Evolutionary conservation across 257 asterid species (phyloP).

Genomic region (Solanum chmielewskii): DNA sequence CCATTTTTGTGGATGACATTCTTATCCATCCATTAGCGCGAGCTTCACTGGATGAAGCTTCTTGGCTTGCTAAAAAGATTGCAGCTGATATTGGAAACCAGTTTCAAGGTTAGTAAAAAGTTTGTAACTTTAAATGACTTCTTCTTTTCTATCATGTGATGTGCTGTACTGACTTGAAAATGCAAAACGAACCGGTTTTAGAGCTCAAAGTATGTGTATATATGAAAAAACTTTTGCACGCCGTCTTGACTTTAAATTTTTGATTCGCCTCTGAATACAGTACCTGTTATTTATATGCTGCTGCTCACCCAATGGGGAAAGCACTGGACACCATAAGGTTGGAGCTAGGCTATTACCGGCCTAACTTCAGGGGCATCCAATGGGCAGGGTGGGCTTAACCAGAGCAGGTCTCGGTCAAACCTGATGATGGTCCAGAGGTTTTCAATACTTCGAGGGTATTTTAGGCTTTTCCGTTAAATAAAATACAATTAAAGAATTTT

Average conservation of each 20-base stretch:
- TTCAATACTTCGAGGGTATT: too few species aligned
- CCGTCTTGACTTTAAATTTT: not conserved
- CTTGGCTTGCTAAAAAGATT: conserved; percentile 57
- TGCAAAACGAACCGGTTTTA: not conserved
- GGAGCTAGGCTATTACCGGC: conserved; percentile 51
- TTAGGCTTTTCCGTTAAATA: too few species aligned
- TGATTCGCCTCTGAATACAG: conserved; percentile 12
- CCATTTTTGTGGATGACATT: conserved; percentile 32
- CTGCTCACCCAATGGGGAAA: conserved; percentile 52
- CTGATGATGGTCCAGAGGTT: conserved; percentile 41
- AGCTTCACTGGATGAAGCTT: conserved; percentile 52
- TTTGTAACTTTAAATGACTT: not conserved
- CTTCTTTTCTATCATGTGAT: not conserved
- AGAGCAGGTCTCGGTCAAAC: conserved; percentile 30
- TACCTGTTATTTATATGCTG: conserved; percentile 54
- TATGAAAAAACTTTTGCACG: not conserved
- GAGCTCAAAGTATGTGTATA: not conserved
- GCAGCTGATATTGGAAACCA: conserved; percentile 53
- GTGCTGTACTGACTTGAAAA: not conserved
- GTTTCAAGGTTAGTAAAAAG: conserved; percentile 31
- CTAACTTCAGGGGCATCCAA: conserved; percentile 36
- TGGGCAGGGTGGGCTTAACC: conserved; percentile 60
- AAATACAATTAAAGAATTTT: too few species aligned
- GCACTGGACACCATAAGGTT: conserved; percentile 48
- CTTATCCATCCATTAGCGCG: conserved; percentile 51